These are phyloP conservation scores for Aquanectria penicillioides DNA, from an alignment of 2,329 filamentous ascomycete species.

Conservation along the genomic window DNA sequence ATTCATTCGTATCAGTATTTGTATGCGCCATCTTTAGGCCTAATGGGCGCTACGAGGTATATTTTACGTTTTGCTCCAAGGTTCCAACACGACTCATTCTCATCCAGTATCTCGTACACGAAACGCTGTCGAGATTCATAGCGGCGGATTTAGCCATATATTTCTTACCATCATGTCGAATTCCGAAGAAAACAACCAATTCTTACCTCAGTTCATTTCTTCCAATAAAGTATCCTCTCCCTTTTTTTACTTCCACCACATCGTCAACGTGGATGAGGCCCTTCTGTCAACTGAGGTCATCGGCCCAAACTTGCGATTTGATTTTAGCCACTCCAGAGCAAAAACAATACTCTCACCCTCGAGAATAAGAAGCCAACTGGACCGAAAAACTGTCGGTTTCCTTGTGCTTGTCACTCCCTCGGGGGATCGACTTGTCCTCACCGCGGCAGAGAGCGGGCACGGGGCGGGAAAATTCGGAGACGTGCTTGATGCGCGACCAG, in stretches of 20 bases:
- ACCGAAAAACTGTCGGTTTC: slow-evolving; percentile 47
- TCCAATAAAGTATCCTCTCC: slow-evolving; percentile 29
- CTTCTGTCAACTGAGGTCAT: slow-evolving; percentile 44
- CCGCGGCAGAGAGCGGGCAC: slow-evolving; percentile 49
- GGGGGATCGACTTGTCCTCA: slow-evolving; percentile 40
- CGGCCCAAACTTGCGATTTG: slow-evolving; percentile 45
- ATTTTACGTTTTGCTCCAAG: no score
- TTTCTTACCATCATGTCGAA: no score
- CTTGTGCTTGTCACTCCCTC: slow-evolving; percentile 34
- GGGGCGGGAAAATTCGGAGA: slow-evolving; percentile 43
- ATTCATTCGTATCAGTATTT: no score
- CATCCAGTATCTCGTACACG: no score
- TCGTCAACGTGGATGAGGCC: slow-evolving; percentile 35
- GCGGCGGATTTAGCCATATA: no score
- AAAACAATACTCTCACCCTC: background rate
- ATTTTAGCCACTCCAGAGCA: slow-evolving; percentile 43
- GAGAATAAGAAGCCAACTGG: slow-evolving; percentile 25
- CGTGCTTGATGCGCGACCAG: slow-evolving; percentile 35
- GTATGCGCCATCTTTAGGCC: no score
- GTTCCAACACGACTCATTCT: no score
- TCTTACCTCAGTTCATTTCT: slow-evolving; percentile 34
- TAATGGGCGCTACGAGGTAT: no score
- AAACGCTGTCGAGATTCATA: no score
- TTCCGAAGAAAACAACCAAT: slow-evolving; percentile 9
- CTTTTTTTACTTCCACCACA: slow-evolving; percentile 46